Base-by-base conservation (phyloP, 495 filamentous ascomycete genomes). In the Aspergillus asperescens region DNA sequence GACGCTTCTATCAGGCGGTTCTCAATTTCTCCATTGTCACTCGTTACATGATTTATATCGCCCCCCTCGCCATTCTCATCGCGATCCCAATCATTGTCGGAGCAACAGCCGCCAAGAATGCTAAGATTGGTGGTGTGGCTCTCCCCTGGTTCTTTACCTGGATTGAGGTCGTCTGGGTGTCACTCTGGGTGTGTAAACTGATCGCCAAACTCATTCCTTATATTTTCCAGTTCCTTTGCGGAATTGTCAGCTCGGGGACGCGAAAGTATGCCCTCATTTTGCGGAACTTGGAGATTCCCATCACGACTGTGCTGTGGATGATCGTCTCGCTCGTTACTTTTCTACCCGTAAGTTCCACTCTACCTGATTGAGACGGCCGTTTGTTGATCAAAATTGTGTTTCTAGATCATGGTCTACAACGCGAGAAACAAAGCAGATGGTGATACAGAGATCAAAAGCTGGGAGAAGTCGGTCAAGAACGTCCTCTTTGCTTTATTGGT, bases 211-310 rank as follows among this genome's bases (percentile, higher is more conserved):
- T 83, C 23, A 66, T 95, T n/a, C 92, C 93, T 1, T 75, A 65
- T 16, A 54, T 96, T 23, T 96, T 97, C 67, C 87, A 94, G 71
- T 85, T 90, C 53, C 77, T 96, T 38, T 84, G 84, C 58, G 92
- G 92, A 27, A 87, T 96, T 50, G 87, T 96, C 53, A 93, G 87
- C 69, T 82, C 90, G 2, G 91, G 92, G 13, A 94, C 90, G 3
- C 79, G 89, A 48, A 98, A 97, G 70, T 96, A 98, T 71, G 88
- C 89, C 24, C 76, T 86, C 51, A 84, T 97, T 34, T 67, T 98
- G 32, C 77, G 77, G 20, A 80, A 82, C 23, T 71, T 98, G 39
- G 88, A 96, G 62, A 86, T 93, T 40, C 89, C 90, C 0, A 69
- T 98, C 2, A 89, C 88, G 1, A 69, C 96, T n/a, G 87, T 93